Base-by-base conservation (phyloP, 129 eudicot genomes). In the Kitagawia praeruptora region DNA sequence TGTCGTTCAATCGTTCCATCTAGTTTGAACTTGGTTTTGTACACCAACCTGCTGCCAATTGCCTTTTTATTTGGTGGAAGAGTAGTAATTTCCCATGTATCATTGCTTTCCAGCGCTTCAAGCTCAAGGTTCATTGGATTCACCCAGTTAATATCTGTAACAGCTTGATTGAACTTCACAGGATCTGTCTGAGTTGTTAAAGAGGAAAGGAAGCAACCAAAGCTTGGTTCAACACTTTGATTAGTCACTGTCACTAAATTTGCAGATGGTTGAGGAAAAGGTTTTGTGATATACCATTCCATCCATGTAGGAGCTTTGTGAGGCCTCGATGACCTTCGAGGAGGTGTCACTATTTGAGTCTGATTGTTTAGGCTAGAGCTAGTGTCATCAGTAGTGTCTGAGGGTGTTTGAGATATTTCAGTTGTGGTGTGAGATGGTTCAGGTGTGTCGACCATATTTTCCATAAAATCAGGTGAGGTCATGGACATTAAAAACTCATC, bases 401-500 rank as follows among this genome's bases (percentile, higher is more conserved):
- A 45, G 10, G 15, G 15, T 8, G 48, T 1, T 5, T 8, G 15
- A 2, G 48, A 45, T 0, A 45, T 13, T 45, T 45, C 14, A 45
- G 15, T 51, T 4, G 58, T 4, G n/a, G 58, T 51, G n/a, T 3
- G 58, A 2, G 48, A 11, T 10, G 48, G 10, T 1, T 45, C 3
- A 3, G 2, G 14, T 2, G 12, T 7, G 2, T 44, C 8, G 2
- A 7, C 0, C 0, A 2, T 0, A 44, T 8, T 8, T 0, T 44
- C 46, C 0, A 1, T 8, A 8, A 12, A 0, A 6, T 44, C 1
- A 44, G 47, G 1, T 8, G 12, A 6, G 47, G 0, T 11, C 0
- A 44, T 7, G 8, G 48, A 14, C 11, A 11, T 2, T 2, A 45
- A 3, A 2, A 51, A 51, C 4, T 51, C 58, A 51, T 51, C 58